Evolutionary conservation across 176 grass and related monocot species (phyloP).

Genomic region (Cenchrus purpureus): DNA sequence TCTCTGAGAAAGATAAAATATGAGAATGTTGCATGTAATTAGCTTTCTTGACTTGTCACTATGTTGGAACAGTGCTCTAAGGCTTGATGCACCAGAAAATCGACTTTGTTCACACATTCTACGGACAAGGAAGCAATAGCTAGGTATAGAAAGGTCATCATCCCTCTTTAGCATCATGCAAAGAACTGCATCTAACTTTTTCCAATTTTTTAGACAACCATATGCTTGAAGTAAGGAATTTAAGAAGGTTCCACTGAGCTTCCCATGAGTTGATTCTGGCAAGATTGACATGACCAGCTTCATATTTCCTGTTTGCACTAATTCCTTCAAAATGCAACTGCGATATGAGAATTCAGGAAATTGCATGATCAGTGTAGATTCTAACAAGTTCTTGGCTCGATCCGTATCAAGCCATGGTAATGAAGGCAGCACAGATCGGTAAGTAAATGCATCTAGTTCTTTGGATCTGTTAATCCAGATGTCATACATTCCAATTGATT

Average conservation of each 20-base stretch:
- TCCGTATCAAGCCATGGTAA: slow-evolving; percentile 59
- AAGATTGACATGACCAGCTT: slow-evolving; percentile 48
- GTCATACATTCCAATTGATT: slow-evolving; percentile 77
- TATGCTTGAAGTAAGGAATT: slow-evolving; percentile 70
- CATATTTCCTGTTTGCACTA: slow-evolving; percentile 59
- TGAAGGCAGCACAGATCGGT: slow-evolving; percentile 40
- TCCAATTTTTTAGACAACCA: slow-evolving; percentile 62
- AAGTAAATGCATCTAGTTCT: slow-evolving; percentile 28
- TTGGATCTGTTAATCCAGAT: slow-evolving; percentile 58
- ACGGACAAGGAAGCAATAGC: slow-evolving; percentile 65
- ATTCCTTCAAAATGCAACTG: slow-evolving; percentile 51
- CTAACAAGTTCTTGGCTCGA: slow-evolving; percentile 54
- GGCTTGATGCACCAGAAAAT: slow-evolving; percentile 53
- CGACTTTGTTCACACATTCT: slow-evolving; percentile 62
- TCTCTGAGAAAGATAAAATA: slow-evolving; percentile 75
- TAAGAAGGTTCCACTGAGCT: slow-evolving; percentile 49
- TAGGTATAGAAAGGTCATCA: slow-evolving; percentile 63
- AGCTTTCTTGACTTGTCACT: slow-evolving; percentile 52
- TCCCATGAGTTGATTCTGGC: slow-evolving; percentile 46
- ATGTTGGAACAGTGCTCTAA: slow-evolving; percentile 56
- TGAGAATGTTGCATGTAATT: slow-evolving; percentile 76
- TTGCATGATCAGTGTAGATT: slow-evolving; percentile 42
- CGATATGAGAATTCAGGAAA: slow-evolving; percentile 33
- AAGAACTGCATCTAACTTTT: slow-evolving; percentile 58
- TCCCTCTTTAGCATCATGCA: slow-evolving; percentile 72